Percentiles rank a stretch among this genome's conserved stretches.
phyloP scores from a whole-genome alignment of 75 land plant species.

The Picea sitchensis region DNA sequence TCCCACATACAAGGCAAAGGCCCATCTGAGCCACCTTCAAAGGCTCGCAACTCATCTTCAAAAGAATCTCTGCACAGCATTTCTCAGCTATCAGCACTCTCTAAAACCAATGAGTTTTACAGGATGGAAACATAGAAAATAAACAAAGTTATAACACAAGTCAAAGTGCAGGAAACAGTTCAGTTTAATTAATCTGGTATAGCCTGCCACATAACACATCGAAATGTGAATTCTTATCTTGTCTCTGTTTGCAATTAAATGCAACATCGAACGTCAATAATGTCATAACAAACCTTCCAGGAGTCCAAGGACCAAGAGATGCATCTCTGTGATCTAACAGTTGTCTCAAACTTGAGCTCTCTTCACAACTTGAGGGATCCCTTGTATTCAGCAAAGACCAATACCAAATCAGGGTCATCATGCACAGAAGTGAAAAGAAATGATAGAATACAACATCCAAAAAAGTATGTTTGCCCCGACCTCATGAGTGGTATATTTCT shows the following conservation, averaged over 20 bases:
- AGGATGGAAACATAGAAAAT: not conserved
- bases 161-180: not conserved
- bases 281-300: slow-evolving; percentile 71
- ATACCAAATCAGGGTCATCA: not conserved
- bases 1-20: slow-evolving; percentile 94
- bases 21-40: slow-evolving; percentile 95
- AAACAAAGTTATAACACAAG: not conserved
- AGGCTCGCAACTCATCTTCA: slow-evolving; percentile 97
- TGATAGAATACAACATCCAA: not conserved
- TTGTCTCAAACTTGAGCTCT: slow-evolving; percentile 77
- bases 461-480: not conserved
- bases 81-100: not conserved
- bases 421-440: not conserved
- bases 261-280: not conserved
- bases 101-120: not conserved
- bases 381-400: slow-evolving; percentile 31
- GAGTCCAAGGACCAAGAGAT: slow-evolving; percentile 95
- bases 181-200: not conserved
- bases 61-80: slow-evolving; percentile 75
- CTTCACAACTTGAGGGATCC: slow-evolving; percentile 74
- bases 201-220: not conserved
- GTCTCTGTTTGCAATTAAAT: not conserved
- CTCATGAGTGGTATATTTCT: not conserved
- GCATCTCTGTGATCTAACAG: slow-evolving; percentile 88
- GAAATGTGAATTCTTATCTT: not conserved